Conservation (phyloP, 176 grass and related monocot genomes). For the Raddia distichophylla region DNA sequence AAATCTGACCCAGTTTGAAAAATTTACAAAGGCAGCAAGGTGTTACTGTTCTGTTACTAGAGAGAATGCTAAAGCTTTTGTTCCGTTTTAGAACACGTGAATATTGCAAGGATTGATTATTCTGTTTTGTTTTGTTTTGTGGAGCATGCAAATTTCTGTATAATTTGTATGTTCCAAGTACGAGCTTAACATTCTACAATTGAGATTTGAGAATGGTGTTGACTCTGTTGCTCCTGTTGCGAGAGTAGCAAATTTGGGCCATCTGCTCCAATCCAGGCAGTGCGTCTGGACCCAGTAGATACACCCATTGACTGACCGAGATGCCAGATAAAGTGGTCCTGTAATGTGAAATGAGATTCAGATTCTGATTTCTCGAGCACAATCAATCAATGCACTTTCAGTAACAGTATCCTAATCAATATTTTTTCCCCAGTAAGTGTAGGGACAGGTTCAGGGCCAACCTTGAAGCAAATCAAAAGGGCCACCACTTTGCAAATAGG, state of each 20-base stretch:
- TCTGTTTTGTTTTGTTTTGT: neutral
- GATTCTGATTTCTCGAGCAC: constrained; percentile 43
- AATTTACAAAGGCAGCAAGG: neutral
- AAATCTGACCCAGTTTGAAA: constrained; percentile 21
- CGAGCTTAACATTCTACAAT: neutral
- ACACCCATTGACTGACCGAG: constrained; percentile 43
- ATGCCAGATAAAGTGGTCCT: constrained; percentile 36
- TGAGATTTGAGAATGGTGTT: constrained; percentile 4
- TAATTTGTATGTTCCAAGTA: neutral
- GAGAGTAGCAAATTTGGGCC: neutral
- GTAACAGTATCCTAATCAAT: constrained; percentile 4
- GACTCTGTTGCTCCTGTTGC: neutral
- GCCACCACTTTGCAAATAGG: constrained; percentile 15
- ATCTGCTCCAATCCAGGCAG: constrained; percentile 30
- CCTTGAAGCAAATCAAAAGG: constrained; percentile 37
- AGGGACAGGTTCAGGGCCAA: neutral
- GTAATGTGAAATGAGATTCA: constrained; percentile 33
- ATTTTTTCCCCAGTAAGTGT: neutral
- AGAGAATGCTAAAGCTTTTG: neutral
- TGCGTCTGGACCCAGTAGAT: constrained; percentile 17
- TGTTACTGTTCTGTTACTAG: neutral
- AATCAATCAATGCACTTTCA: constrained; percentile 57
- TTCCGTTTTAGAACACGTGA: neutral
- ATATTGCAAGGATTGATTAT: neutral
- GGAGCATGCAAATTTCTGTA: neutral